phyloP scores from a whole-genome alignment of 768 basidiomycete genomes.

The Kwoniella shandongensis region DNA sequence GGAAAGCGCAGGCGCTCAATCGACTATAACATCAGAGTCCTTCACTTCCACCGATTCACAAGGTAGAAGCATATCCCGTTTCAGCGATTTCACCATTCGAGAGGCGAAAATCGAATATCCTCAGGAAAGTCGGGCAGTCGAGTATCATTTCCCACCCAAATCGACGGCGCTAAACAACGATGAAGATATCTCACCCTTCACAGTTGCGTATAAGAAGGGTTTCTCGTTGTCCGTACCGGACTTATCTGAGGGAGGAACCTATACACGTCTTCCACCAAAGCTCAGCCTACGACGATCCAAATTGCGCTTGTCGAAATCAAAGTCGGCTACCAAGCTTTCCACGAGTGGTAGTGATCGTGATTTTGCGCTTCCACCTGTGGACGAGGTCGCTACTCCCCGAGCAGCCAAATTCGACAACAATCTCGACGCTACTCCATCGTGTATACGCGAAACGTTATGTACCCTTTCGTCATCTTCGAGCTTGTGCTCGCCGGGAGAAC shows the following conservation, averaged over 20 bases:
- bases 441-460: background rate
- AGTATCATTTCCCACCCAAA: constrained; percentile 10
- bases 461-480: constrained; percentile 8
- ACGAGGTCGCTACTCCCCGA: no score
- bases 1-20: constrained; percentile 3
- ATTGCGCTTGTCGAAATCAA: background rate
- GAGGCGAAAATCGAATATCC: constrained; percentile 21
- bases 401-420: no score
- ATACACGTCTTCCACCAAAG: constrained; percentile 9
- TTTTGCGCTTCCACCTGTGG: no score
- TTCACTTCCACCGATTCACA: constrained; percentile 9
- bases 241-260: constrained; percentile 2
- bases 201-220: background rate
- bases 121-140: constrained; percentile 5
- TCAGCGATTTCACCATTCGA: constrained; percentile 25
- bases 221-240: background rate
- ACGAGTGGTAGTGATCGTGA: no score
- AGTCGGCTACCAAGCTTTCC: background rate
- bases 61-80: background rate
- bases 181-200: no score
- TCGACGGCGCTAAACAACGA: background rate
- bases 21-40: constrained; percentile 13
- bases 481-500: background rate
- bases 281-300: constrained; percentile 1
- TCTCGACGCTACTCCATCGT: no score